Conservation (phyloP, 2,329 filamentous ascomycete species). For the Chrysoporthe deuterocubensis region DNA sequence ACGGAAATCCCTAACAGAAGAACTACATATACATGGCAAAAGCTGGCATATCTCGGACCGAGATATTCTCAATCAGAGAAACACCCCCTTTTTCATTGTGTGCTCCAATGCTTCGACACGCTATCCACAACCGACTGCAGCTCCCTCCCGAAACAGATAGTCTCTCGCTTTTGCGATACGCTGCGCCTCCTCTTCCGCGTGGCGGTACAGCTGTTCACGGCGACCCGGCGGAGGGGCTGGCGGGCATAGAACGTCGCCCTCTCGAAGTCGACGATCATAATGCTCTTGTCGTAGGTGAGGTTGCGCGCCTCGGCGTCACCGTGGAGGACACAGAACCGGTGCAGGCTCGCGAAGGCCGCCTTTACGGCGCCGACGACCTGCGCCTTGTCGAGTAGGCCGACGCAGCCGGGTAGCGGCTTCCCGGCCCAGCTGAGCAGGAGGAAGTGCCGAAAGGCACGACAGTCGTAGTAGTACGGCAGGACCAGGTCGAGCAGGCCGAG, state of each 20-base stretch:
- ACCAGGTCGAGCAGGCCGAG: background rate
- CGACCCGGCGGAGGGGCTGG: no score
- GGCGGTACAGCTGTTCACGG: no score
- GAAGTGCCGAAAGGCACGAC: background rate
- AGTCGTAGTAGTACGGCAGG: background rate
- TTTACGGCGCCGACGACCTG: background rate
- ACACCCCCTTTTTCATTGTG: no score
- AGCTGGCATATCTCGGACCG: no score
- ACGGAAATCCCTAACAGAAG: no score
- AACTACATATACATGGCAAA: no score
- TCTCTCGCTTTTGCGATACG: no score
- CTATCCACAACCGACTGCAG: no score
- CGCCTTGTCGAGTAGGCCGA: background rate
- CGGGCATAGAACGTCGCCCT: background rate
- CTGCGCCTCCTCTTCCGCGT: no score
- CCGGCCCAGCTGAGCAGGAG: background rate
- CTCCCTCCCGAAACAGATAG: no score
- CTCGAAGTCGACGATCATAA: background rate
- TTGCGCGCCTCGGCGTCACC: background rate
- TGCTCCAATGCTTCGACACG: no score
- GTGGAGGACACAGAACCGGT: background rate
- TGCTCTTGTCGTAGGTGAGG: background rate
- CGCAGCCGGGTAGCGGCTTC: background rate
- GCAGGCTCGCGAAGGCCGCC: background rate
- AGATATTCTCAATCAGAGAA: no score